These are phyloP conservation scores for Phlegmacium glaucopus DNA, from an alignment of 768 basidiomycete species.

Conservation along the genomic window DNA sequence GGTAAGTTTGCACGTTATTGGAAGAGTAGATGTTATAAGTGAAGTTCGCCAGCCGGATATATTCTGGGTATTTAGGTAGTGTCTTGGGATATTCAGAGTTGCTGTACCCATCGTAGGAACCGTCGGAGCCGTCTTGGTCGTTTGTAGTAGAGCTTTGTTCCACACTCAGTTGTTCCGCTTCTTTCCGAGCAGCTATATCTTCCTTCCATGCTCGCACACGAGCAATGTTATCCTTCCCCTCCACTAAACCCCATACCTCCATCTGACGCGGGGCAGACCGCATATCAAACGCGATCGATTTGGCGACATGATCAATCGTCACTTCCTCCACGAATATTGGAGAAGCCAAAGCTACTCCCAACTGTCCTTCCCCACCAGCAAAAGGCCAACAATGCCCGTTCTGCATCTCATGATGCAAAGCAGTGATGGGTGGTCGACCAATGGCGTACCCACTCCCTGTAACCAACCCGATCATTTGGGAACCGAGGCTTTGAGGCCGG, in stretches of 20 bases:
- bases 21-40: slow-evolving; percentile 58
- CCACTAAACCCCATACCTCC: slow-evolving; percentile 90
- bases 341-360: slow-evolving; percentile 77
- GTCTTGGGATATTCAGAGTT: slow-evolving; percentile 38
- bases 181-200: slow-evolving; percentile 18
- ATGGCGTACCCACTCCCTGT: slow-evolving; percentile 60
- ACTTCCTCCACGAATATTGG: slow-evolving; percentile 74
- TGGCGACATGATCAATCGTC: slow-evolving; percentile 86
- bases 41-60: slow-evolving; percentile 66
- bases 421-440: slow-evolving; percentile 82
- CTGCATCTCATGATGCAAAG: slow-evolving; percentile 81
- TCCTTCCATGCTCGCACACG: slow-evolving; percentile 57
- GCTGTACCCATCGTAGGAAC: no score
- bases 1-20: slow-evolving; percentile 75
- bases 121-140: slow-evolving; percentile 8
- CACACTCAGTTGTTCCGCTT: slow-evolving; percentile 21
- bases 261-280: slow-evolving; percentile 79
- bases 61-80: slow-evolving; percentile 44
- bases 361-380: slow-evolving; percentile 68
- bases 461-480: slow-evolving; percentile 50
- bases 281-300: slow-evolving; percentile 79
- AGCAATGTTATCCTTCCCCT: slow-evolving; percentile 66
- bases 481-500: slow-evolving; percentile 44
- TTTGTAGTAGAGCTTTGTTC: not conserved
- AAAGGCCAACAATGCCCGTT: slow-evolving; percentile 96